These are phyloP conservation scores for Aspergillus sp. DNA, from an alignment of 2,329 filamentous ascomycete genomes.

Conservation along the genomic window DNA sequence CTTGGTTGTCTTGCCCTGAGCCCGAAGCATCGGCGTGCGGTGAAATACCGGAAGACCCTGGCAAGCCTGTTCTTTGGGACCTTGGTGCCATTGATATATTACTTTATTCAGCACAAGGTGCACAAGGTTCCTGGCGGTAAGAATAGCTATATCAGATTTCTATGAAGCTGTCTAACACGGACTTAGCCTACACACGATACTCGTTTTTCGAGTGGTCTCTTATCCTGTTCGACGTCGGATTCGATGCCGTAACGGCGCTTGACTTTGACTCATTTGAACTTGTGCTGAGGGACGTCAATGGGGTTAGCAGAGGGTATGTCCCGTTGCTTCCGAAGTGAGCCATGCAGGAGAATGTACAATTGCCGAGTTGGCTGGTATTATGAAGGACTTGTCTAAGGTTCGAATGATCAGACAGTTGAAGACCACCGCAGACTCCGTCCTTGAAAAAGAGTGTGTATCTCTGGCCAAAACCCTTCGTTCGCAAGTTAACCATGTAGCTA, in stretches of 20 bases:
- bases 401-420: slow-evolving; percentile 40
- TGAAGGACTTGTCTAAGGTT: slow-evolving; percentile 25
- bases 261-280: slow-evolving; percentile 88
- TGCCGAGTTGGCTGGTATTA: slow-evolving; percentile 28
- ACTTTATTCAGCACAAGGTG: slow-evolving; percentile 97
- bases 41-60: slow-evolving; percentile 82
- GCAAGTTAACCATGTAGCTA: slow-evolving; percentile 31
- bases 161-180: slow-evolving; percentile 2
- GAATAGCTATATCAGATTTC: slow-evolving; percentile 17
- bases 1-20: slow-evolving; percentile 80
- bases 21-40: slow-evolving; percentile 68
- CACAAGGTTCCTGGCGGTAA: slow-evolving; percentile 86
- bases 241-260: slow-evolving; percentile 86
- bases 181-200: slow-evolving; percentile 84
- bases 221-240: slow-evolving; percentile 88
- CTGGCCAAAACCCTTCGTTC: slow-evolving; percentile 14
- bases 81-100: slow-evolving; percentile 83
- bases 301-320: slow-evolving; percentile 96
- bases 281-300: slow-evolving; percentile 78
- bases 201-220: slow-evolving; percentile 97
- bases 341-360: slow-evolving; percentile 41
- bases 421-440: slow-evolving; percentile 37
- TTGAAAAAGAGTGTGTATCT: slow-evolving; percentile 64
- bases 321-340: slow-evolving; percentile 84
- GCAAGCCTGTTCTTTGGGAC: slow-evolving; percentile 81